Evolutionary conservation across 805 yeast genomes (phyloP), one percentile per base, ranked within the genome.

Genomic region (Yamadazyma nakazawae): DNA sequence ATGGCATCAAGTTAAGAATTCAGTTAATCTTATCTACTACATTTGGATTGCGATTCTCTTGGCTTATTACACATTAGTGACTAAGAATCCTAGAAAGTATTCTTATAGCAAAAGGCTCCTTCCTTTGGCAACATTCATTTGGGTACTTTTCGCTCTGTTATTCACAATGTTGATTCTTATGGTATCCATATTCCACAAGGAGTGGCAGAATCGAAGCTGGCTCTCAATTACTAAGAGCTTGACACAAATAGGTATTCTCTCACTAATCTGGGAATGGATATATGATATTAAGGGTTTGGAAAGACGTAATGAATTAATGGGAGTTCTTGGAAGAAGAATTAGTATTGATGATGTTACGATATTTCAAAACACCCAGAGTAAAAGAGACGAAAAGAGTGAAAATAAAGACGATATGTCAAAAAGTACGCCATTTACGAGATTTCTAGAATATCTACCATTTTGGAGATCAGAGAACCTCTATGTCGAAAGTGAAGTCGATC

Each of bases 211-310:
- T n/a, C 70, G 69, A 12, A 77, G 85, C 72, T 72, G 85, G 58
- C 62, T 75, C 0, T 66, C 70, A 26, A 64, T 78, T 4, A 55
- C 73, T 11, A 67, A 76, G 3, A 70, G 50, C 35, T 49, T 81
- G 35, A 55, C 79, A 5, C 76, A 78, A 40, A 69, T 81, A 13
- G 69, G 80, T 31, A 62, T 80, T 3, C 64, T 76, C 14, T 77
- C 82, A 1, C 68, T 79, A 19, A 70, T 81, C 1, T 83, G 87
- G 85, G 88, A 84, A 62, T 81, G 88, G 84, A 61, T 81, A 9
- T 77, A 70, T 54, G 74, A 80, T 37, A 79, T 82, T 36, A 75
- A 78, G 51, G 56, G 69, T 14, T 57, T 78, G 37, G 84, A 80
- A 50, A 69, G 73, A 50, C 62, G 72, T 28, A 60, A 67, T 25